Percentiles rank a stretch among this genome's conserved stretches.
Evolutionary conservation across 495 filamentous ascomycete genomes (phyloP).

Genomic region (Penicillium angulare): DNA sequence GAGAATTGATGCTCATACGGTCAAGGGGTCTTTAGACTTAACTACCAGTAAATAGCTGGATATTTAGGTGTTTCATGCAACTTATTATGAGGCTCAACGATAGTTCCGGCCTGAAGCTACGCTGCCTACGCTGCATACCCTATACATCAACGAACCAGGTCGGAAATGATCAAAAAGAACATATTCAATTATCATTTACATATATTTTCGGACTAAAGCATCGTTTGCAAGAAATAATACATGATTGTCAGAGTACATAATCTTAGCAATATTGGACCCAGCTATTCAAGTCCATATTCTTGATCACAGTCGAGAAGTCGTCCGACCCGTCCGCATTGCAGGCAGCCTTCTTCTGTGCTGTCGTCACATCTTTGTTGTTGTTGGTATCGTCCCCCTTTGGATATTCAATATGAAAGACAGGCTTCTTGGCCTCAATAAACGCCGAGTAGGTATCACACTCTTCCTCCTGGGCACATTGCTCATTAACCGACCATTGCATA

Average conservation of each 20-base stretch:
- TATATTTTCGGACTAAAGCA: too few relatives aligned
- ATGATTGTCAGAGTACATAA: not conserved
- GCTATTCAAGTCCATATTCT: conserved; percentile 59
- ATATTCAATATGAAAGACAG: conserved; percentile 76
- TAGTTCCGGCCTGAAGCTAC: too few relatives aligned
- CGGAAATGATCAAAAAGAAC: too few relatives aligned
- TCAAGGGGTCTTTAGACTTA: too few relatives aligned
- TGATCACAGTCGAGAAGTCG: conserved; percentile 63
- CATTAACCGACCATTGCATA: conserved; percentile 69
- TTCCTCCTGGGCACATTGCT: conserved; percentile 63
- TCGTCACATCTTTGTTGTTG: conserved; percentile 33
- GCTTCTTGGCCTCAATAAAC: conserved; percentile 60
- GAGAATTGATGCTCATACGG: too few relatives aligned
- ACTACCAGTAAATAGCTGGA: too few relatives aligned
- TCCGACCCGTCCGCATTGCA: conserved; percentile 37
- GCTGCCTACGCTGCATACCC: too few relatives aligned
- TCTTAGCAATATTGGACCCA: conserved; percentile 54
- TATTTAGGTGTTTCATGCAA: too few relatives aligned
- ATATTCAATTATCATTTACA: too few relatives aligned
- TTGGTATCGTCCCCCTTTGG: conserved; percentile 43
- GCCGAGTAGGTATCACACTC: conserved; percentile 57
- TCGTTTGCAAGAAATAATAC: not conserved
- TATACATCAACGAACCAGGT: too few relatives aligned
- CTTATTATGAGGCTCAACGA: too few relatives aligned
- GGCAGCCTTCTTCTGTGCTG: conserved; percentile 24